These are phyloP conservation scores for Leucaena leucocephala DNA, from an alignment of 306 rosid genomes.

Conservation along the genomic window DNA sequence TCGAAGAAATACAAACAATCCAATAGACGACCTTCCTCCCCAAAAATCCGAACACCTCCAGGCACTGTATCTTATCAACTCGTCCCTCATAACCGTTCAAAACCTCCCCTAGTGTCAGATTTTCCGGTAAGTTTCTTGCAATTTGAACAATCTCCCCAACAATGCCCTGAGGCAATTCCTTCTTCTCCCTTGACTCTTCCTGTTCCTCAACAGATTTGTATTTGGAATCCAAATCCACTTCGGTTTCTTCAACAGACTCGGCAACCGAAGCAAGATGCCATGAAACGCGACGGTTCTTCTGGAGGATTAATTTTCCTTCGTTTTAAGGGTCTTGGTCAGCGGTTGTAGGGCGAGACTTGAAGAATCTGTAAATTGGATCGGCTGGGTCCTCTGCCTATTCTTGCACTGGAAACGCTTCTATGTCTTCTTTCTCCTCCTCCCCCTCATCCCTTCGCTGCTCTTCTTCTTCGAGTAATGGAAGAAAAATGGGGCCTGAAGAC, in stretches of 20 bases:
- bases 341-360: slow-evolving; percentile 46
- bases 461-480: slow-evolving; percentile 47
- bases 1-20: slow-evolving; percentile 79
- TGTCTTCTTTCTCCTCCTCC: slow-evolving; percentile 11
- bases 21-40: slow-evolving; percentile 50
- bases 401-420: neutral
- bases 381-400: slow-evolving; percentile 41
- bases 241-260: slow-evolving; percentile 42
- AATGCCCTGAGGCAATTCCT: slow-evolving; percentile 43
- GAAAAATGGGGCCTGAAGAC: slow-evolving; percentile 55
- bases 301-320: slow-evolving; percentile 55
- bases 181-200: slow-evolving; percentile 27
- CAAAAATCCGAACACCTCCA: slow-evolving; percentile 63
- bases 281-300: slow-evolving; percentile 52
- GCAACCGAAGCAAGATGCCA: slow-evolving; percentile 63
- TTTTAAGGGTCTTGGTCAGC: slow-evolving; percentile 55
- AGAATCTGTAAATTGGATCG: slow-evolving; percentile 67
- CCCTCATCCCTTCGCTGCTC: neutral
- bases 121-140: slow-evolving; percentile 63
- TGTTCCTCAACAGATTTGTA: slow-evolving; percentile 24
- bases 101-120: slow-evolving; percentile 69
- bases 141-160: slow-evolving; percentile 65
- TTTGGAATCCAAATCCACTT: slow-evolving; percentile 26
- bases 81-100: slow-evolving; percentile 59
- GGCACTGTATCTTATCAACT: slow-evolving; percentile 55